phyloP scores from a whole-genome alignment of 805 yeast species.

The Saccharomycopsis vini region DNA sequence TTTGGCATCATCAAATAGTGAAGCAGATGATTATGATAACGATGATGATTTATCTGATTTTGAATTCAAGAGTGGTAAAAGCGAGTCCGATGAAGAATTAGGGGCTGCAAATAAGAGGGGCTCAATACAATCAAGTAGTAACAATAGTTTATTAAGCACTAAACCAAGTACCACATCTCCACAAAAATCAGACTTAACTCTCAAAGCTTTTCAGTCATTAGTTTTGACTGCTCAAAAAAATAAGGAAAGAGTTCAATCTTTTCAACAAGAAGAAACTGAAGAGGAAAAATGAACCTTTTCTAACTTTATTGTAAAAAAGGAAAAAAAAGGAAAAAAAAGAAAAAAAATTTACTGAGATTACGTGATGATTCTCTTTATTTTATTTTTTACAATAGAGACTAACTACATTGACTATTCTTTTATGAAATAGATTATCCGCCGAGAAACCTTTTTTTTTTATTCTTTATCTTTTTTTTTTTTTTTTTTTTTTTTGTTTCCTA shows the following conservation, averaged over 20 bases:
- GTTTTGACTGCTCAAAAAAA: slow-evolving; percentile 60
- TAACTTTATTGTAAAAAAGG: no score
- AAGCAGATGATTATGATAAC: slow-evolving; percentile 23
- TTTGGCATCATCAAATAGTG: slow-evolving; percentile 26
- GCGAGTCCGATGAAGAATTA: slow-evolving; percentile 18
- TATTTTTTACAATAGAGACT: no score
- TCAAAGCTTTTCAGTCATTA: slow-evolving; percentile 58
- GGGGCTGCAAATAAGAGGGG: slow-evolving; percentile 1
- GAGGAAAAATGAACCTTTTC: neutral
- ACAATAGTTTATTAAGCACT: neutral
- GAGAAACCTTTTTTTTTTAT: no score
- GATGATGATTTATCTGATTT: slow-evolving; percentile 12
- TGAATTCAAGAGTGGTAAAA: neutral
- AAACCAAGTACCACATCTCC: slow-evolving; percentile 12
- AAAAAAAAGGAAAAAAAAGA: no score
- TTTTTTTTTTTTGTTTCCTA: no score
- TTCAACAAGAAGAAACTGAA: slow-evolving; percentile 17
- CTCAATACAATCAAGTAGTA: no score
- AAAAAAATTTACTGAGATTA: no score
- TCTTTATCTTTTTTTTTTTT: no score
- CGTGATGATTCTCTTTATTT: no score
- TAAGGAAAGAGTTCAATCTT: slow-evolving; percentile 33
- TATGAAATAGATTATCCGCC: no score
- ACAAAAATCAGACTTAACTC: slow-evolving; percentile 34
- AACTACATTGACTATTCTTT: no score